Percentiles rank a stretch among this genome's conserved stretches.
Evolutionary conservation across 495 filamentous ascomycete species (phyloP).

Genomic region (Xylaria bambusicola): DNA sequence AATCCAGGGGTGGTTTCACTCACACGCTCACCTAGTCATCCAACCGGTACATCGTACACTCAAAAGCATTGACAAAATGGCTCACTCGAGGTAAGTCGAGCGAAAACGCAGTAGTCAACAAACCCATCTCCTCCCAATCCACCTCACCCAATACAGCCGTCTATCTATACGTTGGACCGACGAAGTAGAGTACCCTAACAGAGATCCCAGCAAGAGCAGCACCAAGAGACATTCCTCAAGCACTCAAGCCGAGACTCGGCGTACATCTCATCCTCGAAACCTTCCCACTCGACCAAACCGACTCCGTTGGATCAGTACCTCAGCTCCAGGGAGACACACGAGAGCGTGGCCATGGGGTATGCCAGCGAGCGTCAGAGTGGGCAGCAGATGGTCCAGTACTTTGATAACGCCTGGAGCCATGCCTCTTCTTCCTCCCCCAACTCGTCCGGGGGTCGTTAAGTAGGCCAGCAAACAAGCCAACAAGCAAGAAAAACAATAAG

Average conservation of each 20-base stretch:
- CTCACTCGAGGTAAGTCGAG: background rate
- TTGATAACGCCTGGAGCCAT: background rate
- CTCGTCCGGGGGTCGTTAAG: background rate
- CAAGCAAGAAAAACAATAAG: no score
- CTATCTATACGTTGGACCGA: no score
- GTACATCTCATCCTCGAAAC: background rate
- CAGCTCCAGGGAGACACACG: background rate
- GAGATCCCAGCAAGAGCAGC: background rate
- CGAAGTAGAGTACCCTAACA: background rate
- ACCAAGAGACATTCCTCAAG: background rate
- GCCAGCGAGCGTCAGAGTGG: background rate
- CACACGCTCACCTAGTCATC: no score
- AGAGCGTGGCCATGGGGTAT: background rate
- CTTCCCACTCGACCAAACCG: background rate
- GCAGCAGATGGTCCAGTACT: slow-evolving; percentile 4
- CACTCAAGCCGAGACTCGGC: background rate
- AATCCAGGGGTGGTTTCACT: background rate
- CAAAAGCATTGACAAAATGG: background rate
- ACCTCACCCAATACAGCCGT: no score
- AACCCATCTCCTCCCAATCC: no score
- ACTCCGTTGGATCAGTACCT: background rate
- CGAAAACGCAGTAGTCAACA: background rate
- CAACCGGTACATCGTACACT: no score
- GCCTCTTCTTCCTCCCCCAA: no score
- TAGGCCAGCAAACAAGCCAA: no score